Evolutionary conservation across 805 yeast species (phyloP), one percentile per base, ranked within the genome.

Genomic region (Cyberlindnera nakhonratchasimensis): DNA sequence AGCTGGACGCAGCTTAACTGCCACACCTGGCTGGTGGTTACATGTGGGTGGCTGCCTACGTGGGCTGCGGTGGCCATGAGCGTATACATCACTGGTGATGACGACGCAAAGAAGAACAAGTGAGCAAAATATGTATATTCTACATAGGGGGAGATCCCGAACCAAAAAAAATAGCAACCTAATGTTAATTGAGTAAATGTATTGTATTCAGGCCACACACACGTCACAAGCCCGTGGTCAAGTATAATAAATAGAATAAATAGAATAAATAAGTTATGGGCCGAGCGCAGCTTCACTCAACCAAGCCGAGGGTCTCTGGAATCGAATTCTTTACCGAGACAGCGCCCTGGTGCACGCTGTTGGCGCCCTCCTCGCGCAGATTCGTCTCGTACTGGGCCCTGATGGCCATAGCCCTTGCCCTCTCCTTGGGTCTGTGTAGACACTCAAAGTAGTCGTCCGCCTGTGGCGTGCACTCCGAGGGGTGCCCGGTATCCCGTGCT

Each of bases 11-110:
- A 80, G 29, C 64, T 86, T 43, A 84, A 83, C 42, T 81, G 85
- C 45, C 88, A 96, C 91, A 85, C 96, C 0, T 88, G 96, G 90
- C 72, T 77, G 43, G 74, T 86, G 19, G 58, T 89, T 2, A 69
- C 79, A 30, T 65, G 82, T 31, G 86, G 88, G 0, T 89, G 96
- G 96, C 60, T 81, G 29, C 95, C 97, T 3, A 72, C 80, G 5
- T 91, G 98, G 98, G 33, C 79, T 4, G 53, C 66, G 13, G 52
- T 65, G 11, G 60, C 62, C 1, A 35, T 58, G n/a, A 64, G 70
- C 33, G 46, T 41, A 11, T 31, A 34, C 24, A 34, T 51, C 21
- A 4, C 20, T 2, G 34, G 18, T 4, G 23, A 25, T 2, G 34
- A 32, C 18, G 18, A 25, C 9, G 46, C 40, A 17, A 49, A 47